Conservation (phyloP, 2,329 filamentous ascomycete genomes). For the Huntiella savannae region DNA sequence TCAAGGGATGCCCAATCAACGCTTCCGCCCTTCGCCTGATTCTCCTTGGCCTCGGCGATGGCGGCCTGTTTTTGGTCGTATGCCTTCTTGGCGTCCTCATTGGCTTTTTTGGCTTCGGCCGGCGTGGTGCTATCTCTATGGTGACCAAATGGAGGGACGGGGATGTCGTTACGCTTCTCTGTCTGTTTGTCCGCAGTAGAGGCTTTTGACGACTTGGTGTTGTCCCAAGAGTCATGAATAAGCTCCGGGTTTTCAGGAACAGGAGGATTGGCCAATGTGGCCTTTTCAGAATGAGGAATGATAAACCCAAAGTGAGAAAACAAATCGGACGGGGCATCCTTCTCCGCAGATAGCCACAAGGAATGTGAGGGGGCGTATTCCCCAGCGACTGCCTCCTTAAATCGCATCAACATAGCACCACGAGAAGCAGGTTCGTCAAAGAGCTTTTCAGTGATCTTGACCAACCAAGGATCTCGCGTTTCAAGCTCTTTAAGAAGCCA, state of each 20-base stretch:
- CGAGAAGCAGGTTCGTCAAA: conserved; percentile 29
- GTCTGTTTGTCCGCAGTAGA: conserved; percentile 1
- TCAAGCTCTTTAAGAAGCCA: conserved; percentile 47
- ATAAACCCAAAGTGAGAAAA: conserved; percentile 83
- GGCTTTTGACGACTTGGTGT: not conserved
- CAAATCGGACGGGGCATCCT: conserved; percentile 45
- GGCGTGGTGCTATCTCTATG: not conserved
- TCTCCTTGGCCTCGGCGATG: conserved; percentile 23
- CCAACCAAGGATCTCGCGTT: conserved; percentile 61
- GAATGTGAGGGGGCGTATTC: conserved; percentile 38
- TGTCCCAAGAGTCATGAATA: conserved; percentile 17
- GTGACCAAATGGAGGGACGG: not conserved
- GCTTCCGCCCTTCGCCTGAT: conserved; percentile 29
- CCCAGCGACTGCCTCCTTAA: conserved; percentile 69
- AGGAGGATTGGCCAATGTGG: conserved; percentile 9
- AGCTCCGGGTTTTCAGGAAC: conserved; percentile 24
- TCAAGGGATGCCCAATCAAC: conserved; percentile 17
- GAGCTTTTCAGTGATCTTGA: conserved; percentile 48
- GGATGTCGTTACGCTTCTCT: not conserved
- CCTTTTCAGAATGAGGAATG: conserved; percentile 35
- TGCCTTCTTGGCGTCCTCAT: conserved; percentile 1
- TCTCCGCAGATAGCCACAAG: conserved; percentile 65
- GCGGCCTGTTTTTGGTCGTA: conserved; percentile 9
- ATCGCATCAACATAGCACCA: conserved; percentile 45
- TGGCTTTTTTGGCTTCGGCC: not conserved